These are phyloP conservation scores for Ophiostoma himal-ulmi DNA, from an alignment of 2,329 filamentous ascomycete species.

Conservation along the genomic window DNA sequence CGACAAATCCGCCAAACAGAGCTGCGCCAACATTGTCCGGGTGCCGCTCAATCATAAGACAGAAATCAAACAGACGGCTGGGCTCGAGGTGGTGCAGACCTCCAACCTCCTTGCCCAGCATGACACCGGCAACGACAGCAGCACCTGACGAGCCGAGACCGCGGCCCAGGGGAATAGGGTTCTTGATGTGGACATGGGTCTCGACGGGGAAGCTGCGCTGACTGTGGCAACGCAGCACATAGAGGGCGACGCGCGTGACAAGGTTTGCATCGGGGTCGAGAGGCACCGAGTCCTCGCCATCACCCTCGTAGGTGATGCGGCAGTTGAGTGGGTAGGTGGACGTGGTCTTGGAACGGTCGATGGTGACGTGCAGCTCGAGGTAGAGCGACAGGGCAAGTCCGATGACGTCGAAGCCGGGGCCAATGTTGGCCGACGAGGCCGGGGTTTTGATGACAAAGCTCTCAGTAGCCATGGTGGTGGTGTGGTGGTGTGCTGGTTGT, in stretches of 20 bases:
- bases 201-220: constrained; percentile 76
- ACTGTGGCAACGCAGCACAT: constrained; percentile 88
- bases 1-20: constrained; percentile 92
- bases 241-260: constrained; percentile 87
- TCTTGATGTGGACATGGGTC: constrained; percentile 90
- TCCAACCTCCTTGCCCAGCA: constrained; percentile 84
- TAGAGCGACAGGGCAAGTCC: constrained; percentile 90
- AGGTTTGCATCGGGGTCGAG: constrained; percentile 83
- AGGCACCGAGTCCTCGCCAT: constrained; percentile 66
- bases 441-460: constrained; percentile 72
- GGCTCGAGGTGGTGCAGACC: constrained; percentile 66
- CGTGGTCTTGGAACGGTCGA: constrained; percentile 52
- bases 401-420: constrained; percentile 95
- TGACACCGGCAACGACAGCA: constrained; percentile 91
- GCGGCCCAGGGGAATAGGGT: constrained; percentile 87
- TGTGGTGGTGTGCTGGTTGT: background rate
- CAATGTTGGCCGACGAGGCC: constrained; percentile 96
- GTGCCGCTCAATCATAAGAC: constrained; percentile 93
- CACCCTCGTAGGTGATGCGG: constrained; percentile 82
- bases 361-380: constrained; percentile 78
- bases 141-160: constrained; percentile 94
- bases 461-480: constrained; percentile 34
- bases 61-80: constrained; percentile 87
- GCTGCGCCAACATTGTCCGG: constrained; percentile 94
- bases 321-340: constrained; percentile 71